These are phyloP conservation scores for Pseudonitzschia multistriata DNA, from an alignment of 108 stramenopile species.

Conservation along the genomic window DNA sequence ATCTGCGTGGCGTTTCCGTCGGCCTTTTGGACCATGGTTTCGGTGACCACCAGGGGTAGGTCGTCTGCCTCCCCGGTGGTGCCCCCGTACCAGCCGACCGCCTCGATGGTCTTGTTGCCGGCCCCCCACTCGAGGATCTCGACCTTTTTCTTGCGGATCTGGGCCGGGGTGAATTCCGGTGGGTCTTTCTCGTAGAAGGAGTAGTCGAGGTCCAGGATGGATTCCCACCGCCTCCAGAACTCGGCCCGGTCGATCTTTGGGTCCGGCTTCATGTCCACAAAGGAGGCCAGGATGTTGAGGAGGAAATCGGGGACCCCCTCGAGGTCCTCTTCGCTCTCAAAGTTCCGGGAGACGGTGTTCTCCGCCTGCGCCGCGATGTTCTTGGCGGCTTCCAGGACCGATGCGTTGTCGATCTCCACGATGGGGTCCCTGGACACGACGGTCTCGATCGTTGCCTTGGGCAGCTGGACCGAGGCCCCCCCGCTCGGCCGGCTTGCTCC, in stretches of 20 bases:
- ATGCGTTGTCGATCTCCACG: slow-evolving; percentile 5
- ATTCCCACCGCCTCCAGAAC: not conserved
- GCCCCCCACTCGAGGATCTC: slow-evolving; percentile 6
- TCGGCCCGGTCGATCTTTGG: not conserved
- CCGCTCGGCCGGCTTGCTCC: no score
- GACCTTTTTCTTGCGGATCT: slow-evolving; percentile 1
- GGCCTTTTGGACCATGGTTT: slow-evolving; percentile 35
- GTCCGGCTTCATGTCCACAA: not conserved
- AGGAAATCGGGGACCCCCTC: not conserved
- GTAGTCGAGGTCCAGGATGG: slow-evolving; percentile 2
- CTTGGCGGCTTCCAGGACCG: not conserved
- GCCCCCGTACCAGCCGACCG: not conserved
- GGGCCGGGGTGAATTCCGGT: not conserved
- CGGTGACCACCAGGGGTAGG: not conserved
- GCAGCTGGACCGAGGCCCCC: not conserved
- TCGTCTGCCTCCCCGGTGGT: not conserved
- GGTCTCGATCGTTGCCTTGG: not conserved
- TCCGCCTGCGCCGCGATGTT: not conserved
- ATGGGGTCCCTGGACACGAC: not conserved
- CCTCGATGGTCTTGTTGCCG: not conserved
- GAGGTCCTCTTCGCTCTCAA: not conserved
- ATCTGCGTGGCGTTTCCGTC: slow-evolving; percentile 55
- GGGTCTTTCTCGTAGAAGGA: not conserved
- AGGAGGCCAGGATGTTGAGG: not conserved
- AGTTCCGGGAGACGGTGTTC: not conserved